Conservation (phyloP, 2,329 filamentous ascomycete genomes). For the Cercospora beticola region DNA sequence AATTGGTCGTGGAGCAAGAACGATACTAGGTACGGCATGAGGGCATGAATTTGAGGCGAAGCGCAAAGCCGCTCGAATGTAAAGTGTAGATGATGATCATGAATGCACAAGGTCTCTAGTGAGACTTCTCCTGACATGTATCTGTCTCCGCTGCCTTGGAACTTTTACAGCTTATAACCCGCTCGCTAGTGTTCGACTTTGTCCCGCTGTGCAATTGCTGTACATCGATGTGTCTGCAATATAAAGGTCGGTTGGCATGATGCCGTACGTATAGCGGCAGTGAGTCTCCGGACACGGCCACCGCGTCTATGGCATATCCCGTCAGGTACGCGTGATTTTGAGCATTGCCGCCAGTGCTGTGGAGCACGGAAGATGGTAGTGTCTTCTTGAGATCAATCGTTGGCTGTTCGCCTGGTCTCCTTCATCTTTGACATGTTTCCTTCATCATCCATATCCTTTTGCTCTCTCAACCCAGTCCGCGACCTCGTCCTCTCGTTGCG, state of each 20-base stretch:
- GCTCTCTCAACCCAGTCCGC: slow-evolving; percentile 32
- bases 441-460: neutral
- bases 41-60: neutral
- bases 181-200: neutral
- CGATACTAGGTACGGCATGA: neutral
- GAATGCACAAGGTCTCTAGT: neutral
- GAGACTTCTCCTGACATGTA: neutral
- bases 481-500: slow-evolving; percentile 36
- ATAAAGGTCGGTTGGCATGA: neutral
- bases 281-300: neutral
- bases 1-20: neutral
- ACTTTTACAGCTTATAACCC: neutral
- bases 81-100: neutral
- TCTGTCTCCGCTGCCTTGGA: neutral
- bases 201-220: neutral
- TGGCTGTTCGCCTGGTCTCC: neutral
- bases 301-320: neutral
- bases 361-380: neutral
- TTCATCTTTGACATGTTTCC: neutral
- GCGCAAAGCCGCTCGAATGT: neutral
- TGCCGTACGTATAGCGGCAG: neutral
- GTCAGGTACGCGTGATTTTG: neutral
- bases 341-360: neutral
- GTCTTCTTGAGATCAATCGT: neutral
- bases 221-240: neutral